Percentiles rank a stretch among this genome's conserved stretches.
These are phyloP conservation scores for Thielaviopsis euricoi DNA, from an alignment of 2,329 filamentous ascomycete species.

Conservation along the genomic window DNA sequence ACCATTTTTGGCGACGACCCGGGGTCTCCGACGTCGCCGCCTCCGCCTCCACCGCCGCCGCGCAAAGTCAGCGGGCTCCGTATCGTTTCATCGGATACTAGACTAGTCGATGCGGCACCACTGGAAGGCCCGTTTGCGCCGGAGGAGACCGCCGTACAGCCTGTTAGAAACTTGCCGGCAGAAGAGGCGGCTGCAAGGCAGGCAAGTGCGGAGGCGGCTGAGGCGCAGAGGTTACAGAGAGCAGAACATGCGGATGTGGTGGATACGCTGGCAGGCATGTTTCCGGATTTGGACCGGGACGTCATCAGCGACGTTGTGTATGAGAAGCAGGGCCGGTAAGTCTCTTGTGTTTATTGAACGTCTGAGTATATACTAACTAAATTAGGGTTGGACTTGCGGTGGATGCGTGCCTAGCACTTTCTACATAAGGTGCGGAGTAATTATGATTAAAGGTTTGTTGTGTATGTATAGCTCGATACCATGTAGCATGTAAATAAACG, in stretches of 20 bases:
- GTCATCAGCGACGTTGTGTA: slow-evolving; percentile 94
- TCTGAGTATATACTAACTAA: slow-evolving; percentile 14
- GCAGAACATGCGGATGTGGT: slow-evolving; percentile 83
- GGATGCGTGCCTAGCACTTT: slow-evolving; percentile 65
- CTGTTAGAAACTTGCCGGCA: slow-evolving; percentile 33
- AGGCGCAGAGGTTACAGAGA: slow-evolving; percentile 66
- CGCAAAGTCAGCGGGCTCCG: slow-evolving; percentile 19
- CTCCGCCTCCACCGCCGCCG: slow-evolving; percentile 8
- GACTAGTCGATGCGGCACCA: neutral
- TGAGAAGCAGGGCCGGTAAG: slow-evolving; percentile 83
- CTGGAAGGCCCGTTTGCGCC: neutral
- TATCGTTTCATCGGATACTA: slow-evolving; percentile 19
- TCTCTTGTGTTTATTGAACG: slow-evolving; percentile 15
- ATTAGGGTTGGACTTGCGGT: slow-evolving; percentile 66
- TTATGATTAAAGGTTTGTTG: neutral
- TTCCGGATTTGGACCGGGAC: slow-evolving; percentile 83
- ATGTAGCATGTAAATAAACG: neutral
- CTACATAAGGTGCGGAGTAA: slow-evolving; percentile 19
- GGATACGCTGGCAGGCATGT: slow-evolving; percentile 90
- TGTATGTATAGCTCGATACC: neutral
- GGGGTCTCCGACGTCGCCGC: slow-evolving; percentile 18
- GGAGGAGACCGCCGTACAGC: neutral
- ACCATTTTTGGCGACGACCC: slow-evolving; percentile 69
- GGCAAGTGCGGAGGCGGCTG: slow-evolving; percentile 75
- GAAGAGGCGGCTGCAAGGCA: slow-evolving; percentile 83